Evolutionary conservation across 208 protist species (phyloP), one percentile per base, ranked within the genome.

Genomic region (Leishmania guyanensis): DNA sequence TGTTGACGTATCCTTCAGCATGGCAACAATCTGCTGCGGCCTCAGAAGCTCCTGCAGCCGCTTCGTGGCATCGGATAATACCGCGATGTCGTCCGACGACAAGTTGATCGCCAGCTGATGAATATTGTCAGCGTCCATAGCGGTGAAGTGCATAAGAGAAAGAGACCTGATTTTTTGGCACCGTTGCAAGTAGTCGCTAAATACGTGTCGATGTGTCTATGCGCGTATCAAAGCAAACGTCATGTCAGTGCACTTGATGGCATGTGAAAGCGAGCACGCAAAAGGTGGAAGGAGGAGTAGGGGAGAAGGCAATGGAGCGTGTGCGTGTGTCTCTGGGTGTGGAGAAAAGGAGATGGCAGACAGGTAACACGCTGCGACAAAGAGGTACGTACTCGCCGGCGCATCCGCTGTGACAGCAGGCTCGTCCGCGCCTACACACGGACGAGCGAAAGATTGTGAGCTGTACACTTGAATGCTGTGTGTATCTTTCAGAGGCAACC

Each of bases 31-130:
- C 33, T 68, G 77, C 71, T 68, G 51, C 26, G 89, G 84, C 3
- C 65, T 65, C 4, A 93, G 77, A 10, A 81, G 26, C 17, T 80
- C 48, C 22, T 69, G 78, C 39, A 93, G 80, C 56, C 81, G 48
- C 39, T 75, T 80, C 54, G 65, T 72, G 1, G 88, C 86, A 43
- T 90, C 88, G 16, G 77, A 58, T 2, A 84, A 85, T 3, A 85
- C 77, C 20, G 73, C 75, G 51, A 93, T 29, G 65, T 93, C 86
- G 33, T 80, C 82, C 1, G 87, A 86, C 20, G 88, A 89, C 68
- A 93, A 69, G 29, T 82, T 68, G 50, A 81, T 68, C 58, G 88
- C 88, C 50, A 86, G 58, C 51, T 68, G 29, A 0, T 78, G 75
- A 29, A 91, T 64, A 12, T 81, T 54, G 22, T 83, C 66, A 22